Evolutionary conservation across 371 early-diverging fungal genomes (phyloP).

Genomic region (Zychaea mexicana): DNA sequence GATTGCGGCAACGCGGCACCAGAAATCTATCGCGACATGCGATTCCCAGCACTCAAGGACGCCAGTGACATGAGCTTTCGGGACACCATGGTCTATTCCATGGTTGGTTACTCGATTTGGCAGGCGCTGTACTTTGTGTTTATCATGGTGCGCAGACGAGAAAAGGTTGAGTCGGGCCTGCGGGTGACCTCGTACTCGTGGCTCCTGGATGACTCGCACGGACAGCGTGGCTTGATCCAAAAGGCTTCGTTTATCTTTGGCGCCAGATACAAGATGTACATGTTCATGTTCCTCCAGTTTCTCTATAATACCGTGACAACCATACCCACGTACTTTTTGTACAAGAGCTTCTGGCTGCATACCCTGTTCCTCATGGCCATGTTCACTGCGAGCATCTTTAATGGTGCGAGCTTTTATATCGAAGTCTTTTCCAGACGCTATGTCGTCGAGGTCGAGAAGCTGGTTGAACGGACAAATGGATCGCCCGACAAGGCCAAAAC

Average conservation of each 20-base stretch:
- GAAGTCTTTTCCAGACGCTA: slow-evolving; percentile 72
- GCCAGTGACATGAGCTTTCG: slow-evolving; percentile 31
- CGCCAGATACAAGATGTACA: slow-evolving; percentile 54
- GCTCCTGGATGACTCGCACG: slow-evolving; percentile 60
- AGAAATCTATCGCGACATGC: slow-evolving; percentile 33
- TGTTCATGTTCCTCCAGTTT: slow-evolving; percentile 71
- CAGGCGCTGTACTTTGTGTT: slow-evolving; percentile 68
- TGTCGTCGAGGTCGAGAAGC: slow-evolving; percentile 50
- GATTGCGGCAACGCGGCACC: slow-evolving; percentile 17
- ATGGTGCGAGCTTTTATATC: slow-evolving; percentile 75
- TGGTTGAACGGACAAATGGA: slow-evolving; percentile 24
- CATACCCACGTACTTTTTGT: slow-evolving; percentile 45
- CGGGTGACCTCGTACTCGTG: slow-evolving; percentile 71
- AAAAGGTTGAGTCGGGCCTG: slow-evolving; percentile 67
- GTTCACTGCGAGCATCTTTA: slow-evolving; percentile 67
- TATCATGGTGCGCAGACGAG: slow-evolving; percentile 59
- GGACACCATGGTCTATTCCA: slow-evolving; percentile 46
- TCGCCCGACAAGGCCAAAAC: slow-evolving; percentile 6
- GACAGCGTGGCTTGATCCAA: slow-evolving; percentile 48
- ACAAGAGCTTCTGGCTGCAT: slow-evolving; percentile 56
- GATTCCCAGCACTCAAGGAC: slow-evolving; percentile 48
- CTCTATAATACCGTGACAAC: slow-evolving; percentile 58
- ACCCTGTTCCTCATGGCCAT: slow-evolving; percentile 57
- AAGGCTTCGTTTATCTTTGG: slow-evolving; percentile 54
- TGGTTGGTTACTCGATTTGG: slow-evolving; percentile 68